Evolutionary conservation across 73 alveolate genomes (phyloP).

Genomic region (Tetrahymena thermophila): DNA sequence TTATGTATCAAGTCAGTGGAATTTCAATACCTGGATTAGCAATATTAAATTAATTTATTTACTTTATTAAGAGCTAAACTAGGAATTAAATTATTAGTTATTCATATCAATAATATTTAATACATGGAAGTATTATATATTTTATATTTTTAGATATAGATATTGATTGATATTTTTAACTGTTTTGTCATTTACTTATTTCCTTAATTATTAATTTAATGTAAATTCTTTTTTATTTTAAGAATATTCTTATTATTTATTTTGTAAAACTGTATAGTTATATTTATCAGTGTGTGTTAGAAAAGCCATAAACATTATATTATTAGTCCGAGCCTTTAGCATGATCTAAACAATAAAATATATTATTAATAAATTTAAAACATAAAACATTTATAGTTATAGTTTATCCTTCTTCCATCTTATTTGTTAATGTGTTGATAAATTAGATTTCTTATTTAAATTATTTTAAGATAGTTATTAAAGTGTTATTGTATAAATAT

Average conservation of each 20-base stretch:
- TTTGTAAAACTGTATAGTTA: not conserved
- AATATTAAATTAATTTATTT: too few relatives aligned
- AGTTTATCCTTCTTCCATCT: not conserved
- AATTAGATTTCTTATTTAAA: not conserved
- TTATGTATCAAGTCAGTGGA: too few relatives aligned
- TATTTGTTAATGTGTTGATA: not conserved
- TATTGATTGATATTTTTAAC: too few relatives aligned
- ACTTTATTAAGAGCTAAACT: too few relatives aligned
- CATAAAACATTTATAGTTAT: not conserved
- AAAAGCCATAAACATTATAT: not conserved
- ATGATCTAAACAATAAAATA: not conserved
- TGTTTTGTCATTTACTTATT: not conserved
- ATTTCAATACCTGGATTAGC: too few relatives aligned
- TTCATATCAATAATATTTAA: too few relatives aligned
- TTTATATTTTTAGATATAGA: too few relatives aligned
- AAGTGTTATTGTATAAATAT: not conserved
- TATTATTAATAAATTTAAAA: too few relatives aligned
- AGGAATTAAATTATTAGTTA: too few relatives aligned
- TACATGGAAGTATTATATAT: too few relatives aligned
- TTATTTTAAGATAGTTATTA: not conserved
- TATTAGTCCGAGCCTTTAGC: too few relatives aligned
- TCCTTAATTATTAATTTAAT: not conserved
- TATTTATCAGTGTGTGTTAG: not conserved
- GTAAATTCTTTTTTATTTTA: not conserved
- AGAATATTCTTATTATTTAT: not conserved